phyloP scores from a whole-genome alignment of 2,329 filamentous ascomycete genomes.

The Fusarium annulatum region DNA sequence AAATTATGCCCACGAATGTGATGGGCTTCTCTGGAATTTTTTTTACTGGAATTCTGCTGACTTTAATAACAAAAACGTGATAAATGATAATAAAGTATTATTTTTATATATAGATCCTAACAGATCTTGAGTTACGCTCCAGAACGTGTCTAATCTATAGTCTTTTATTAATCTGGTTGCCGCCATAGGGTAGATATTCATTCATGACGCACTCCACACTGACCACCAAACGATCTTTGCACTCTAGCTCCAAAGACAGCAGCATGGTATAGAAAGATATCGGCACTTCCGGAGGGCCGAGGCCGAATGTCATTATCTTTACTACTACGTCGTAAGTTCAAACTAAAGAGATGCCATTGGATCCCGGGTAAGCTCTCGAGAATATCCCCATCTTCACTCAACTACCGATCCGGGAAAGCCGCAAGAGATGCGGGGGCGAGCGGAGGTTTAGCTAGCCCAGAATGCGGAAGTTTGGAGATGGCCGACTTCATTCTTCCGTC shows the following conservation, averaged over 20 bases:
- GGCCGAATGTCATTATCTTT: neutral
- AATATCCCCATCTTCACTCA: neutral
- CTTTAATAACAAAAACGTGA: too few species aligned
- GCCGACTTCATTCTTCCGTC: neutral
- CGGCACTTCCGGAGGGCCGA: neutral
- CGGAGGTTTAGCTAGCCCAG: neutral
- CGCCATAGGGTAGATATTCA: neutral
- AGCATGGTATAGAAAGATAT: neutral
- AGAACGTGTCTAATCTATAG: too few species aligned
- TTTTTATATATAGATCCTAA: too few species aligned
- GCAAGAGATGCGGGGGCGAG: conserved; percentile 24
- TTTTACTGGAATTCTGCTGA: too few species aligned
- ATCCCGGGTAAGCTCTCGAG: neutral
- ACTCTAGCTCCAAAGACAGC: neutral
- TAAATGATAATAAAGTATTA: too few species aligned
- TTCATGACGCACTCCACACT: neutral
- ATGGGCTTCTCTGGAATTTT: too few species aligned
- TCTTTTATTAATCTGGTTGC: too few species aligned
- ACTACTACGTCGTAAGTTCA: neutral
- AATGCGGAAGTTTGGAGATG: neutral
- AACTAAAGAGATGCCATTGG: neutral
- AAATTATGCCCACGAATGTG: too few species aligned
- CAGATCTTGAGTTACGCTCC: too few species aligned
- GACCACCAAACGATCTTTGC: neutral
- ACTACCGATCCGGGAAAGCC: conserved; percentile 4